These are phyloP conservation scores for Tieghemiomyces parasiticus DNA, from an alignment of 192 early-diverging fungal species.

Conservation along the genomic window DNA sequence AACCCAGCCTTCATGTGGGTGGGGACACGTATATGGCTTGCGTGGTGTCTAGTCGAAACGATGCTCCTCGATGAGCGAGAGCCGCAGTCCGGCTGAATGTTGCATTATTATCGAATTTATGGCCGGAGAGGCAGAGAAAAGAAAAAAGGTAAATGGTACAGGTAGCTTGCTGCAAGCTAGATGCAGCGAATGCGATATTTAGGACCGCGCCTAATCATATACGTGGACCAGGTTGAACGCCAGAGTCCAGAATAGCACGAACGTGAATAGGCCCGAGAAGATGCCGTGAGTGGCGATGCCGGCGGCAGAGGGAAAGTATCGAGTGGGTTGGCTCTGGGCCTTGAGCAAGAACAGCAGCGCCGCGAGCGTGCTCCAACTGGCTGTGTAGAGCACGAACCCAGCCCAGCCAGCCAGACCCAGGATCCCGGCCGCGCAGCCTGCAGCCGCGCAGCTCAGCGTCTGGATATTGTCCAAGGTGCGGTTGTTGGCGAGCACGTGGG, in stretches of 20 bases:
- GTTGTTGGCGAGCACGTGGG: constrained; percentile 28
- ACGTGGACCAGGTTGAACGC: constrained; percentile 65
- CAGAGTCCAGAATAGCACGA: constrained; percentile 63
- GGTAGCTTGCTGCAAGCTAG: too few relatives aligned
- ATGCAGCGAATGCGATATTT: too few relatives aligned
- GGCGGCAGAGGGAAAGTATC: constrained; percentile 36
- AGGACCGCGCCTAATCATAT: constrained; percentile 35
- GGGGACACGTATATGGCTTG: too few relatives aligned
- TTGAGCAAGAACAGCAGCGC: constrained; percentile 41
- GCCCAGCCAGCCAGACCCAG: constrained; percentile 67
- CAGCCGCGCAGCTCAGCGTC: constrained; percentile 29
- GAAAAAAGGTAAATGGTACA: too few relatives aligned
- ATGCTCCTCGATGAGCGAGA: too few relatives aligned
- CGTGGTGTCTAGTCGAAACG: too few relatives aligned
- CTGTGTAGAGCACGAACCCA: constrained; percentile 73
- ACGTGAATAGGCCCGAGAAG: constrained; percentile 42
- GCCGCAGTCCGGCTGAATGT: too few relatives aligned
- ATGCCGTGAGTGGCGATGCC: constrained; percentile 43
- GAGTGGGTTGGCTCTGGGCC: constrained; percentile 31
- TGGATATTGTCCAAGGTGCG: constrained; percentile 29
- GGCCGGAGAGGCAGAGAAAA: too few relatives aligned
- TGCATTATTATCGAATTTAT: too few relatives aligned
- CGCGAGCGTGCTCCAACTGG: constrained; percentile 47
- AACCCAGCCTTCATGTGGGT: too few relatives aligned
- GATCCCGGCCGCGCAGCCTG: constrained; percentile 78